A percentile compares a stretch with the other conserved stretches of the same genome.
phyloP scores from a whole-genome alignment of 1,284 basidiomycete species.

The Meripilus lineatus region DNA sequence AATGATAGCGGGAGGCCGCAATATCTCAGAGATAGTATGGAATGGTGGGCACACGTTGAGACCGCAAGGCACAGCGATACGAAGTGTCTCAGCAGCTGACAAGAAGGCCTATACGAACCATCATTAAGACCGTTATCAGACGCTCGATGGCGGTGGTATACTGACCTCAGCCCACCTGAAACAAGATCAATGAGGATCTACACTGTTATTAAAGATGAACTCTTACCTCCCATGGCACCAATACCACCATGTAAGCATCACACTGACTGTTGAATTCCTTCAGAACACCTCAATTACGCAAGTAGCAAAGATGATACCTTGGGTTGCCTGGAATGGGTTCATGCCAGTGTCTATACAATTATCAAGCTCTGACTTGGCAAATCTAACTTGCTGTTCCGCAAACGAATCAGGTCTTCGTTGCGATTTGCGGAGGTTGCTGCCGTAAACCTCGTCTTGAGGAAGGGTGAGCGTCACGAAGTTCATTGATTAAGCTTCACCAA shows the following conservation, averaged over 20 bases:
- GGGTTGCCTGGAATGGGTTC: conserved; percentile 54
- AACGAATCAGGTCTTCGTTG: conserved; percentile 52
- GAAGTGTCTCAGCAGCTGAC: conserved; percentile 50
- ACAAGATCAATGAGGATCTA: background rate
- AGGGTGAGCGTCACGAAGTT: conserved; percentile 2
- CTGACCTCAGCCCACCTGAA: conserved; percentile 68
- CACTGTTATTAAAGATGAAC: background rate
- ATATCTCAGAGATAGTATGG: conserved; percentile 50
- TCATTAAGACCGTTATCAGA: background rate
- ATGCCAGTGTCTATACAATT: conserved; percentile 45
- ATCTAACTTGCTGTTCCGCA: conserved; percentile 59
- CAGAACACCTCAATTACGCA: background rate
- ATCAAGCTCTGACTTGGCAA: conserved; percentile 49
- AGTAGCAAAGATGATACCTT: conserved; percentile 40
- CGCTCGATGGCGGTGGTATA: background rate
- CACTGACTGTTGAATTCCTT: conserved; percentile 38
- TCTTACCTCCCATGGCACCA: conserved; percentile 64
- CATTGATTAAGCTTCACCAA: background rate
- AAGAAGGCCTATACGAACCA: conserved; percentile 52
- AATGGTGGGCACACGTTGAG: conserved; percentile 68
- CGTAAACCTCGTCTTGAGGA: conserved; percentile 48
- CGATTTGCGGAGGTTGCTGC: conserved; percentile 38
- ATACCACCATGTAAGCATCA: conserved; percentile 66
- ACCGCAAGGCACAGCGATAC: conserved; percentile 59
- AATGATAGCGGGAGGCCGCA: conserved; percentile 52